phyloP scores from a whole-genome alignment of 805 yeast species.

The Metschnikowia continentalis region DNA sequence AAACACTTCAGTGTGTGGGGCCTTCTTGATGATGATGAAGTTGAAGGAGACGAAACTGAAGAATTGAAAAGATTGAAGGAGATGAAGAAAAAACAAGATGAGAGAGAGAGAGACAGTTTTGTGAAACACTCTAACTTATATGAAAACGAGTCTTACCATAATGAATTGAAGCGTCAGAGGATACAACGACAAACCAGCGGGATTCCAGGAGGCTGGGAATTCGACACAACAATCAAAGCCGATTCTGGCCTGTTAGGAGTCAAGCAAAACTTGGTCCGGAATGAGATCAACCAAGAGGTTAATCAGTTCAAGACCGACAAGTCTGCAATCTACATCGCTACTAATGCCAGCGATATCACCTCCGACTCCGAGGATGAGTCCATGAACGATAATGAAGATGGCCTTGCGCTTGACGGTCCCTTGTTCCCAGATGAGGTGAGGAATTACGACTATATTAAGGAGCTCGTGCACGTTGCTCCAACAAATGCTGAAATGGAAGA shows the following conservation, averaged over 20 bases:
- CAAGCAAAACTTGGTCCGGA: constrained; percentile 28
- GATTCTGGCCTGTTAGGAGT: constrained; percentile 21
- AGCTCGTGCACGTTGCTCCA: constrained; percentile 31
- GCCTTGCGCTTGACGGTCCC: constrained; percentile 13
- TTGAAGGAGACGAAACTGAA: constrained; percentile 34
- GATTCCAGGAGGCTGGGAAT: constrained; percentile 38
- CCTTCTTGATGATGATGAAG: constrained; percentile 54
- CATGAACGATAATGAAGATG: constrained; percentile 10
- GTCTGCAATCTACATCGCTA: constrained; percentile 21
- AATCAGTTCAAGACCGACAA: constrained; percentile 19
- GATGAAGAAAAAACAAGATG: constrained; percentile 32
- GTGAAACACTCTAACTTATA: constrained; percentile 27
- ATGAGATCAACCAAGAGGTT: constrained; percentile 29
- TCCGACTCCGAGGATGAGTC: constrained; percentile 24
- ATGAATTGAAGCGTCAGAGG: constrained; percentile 35
- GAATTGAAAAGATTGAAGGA: constrained; percentile 30
- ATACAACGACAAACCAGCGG: constrained; percentile 25
- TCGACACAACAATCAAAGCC: constrained; percentile 12
- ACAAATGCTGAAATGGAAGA: constrained; percentile 28
- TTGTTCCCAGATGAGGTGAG: constrained; percentile 11
- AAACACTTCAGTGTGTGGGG: constrained; percentile 97
- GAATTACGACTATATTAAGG: constrained; percentile 33
- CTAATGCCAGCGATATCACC: constrained; percentile 31
- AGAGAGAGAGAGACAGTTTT: constrained; percentile 40
- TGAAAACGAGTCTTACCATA: constrained; percentile 25